A percentile compares a stretch with the other conserved stretches of the same genome.
These are phyloP conservation scores for Ramaria sp. DNA, from an alignment of 768 basidiomycete species.

Conservation along the genomic window DNA sequence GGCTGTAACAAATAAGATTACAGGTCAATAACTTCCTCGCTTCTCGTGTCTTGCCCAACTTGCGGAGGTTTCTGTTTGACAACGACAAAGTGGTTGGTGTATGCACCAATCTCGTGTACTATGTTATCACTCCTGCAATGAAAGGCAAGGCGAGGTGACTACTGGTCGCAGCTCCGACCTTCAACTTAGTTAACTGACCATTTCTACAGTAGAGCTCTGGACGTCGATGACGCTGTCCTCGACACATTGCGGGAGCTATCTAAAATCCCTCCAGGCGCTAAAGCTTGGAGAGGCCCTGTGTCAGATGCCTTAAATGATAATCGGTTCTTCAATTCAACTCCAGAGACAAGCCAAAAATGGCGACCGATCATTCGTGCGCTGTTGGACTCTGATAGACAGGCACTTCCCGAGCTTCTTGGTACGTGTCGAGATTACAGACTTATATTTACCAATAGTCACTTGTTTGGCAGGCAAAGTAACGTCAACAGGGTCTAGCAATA, in stretches of 20 bases:
- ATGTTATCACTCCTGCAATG: constrained; percentile 71
- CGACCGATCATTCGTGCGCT: constrained; percentile 65
- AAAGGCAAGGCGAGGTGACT: constrained; percentile 64
- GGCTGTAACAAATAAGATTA: neutral
- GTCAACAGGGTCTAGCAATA: constrained; percentile 83
- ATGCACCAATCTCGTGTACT: constrained; percentile 77
- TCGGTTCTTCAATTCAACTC: constrained; percentile 71
- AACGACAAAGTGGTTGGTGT: constrained; percentile 71
- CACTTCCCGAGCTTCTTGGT: constrained; percentile 80
- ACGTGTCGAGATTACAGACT: constrained; percentile 17
- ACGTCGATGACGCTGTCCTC: constrained; percentile 58
- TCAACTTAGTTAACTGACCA: constrained; percentile 8
- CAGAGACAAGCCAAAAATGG: constrained; percentile 55
- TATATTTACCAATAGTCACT: neutral
- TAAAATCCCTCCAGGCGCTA: constrained; percentile 62
- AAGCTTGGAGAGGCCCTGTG: constrained; percentile 77
- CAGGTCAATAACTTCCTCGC: constrained; percentile 71
- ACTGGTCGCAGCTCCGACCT: neutral
- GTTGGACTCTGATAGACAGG: constrained; percentile 79
- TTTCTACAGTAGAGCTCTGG: constrained; percentile 51
- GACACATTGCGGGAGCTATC: constrained; percentile 71
- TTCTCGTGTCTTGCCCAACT: constrained; percentile 52
- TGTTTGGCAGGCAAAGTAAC: constrained; percentile 36
- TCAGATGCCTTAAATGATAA: constrained; percentile 76
- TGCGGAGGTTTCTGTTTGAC: constrained; percentile 74